Conservation (phyloP, 163 green algal genomes). For the Scenedesmus sp. region DNA sequence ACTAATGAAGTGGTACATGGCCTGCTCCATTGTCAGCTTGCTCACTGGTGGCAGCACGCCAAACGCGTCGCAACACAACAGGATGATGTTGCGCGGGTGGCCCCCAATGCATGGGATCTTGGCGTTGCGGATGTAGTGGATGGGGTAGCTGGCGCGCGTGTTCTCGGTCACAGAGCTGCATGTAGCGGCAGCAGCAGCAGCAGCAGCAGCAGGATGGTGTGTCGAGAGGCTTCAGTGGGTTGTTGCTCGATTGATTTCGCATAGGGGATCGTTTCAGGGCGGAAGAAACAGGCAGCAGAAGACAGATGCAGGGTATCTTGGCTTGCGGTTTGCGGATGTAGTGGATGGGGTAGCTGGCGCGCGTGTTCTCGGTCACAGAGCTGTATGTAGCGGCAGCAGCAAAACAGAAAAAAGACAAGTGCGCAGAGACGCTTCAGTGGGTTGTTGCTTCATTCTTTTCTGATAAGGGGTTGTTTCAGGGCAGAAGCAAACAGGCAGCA, state of each 20-base stretch:
- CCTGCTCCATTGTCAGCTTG: constrained; percentile 92
- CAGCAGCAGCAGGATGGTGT: too few species aligned
- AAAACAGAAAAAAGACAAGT: not conserved
- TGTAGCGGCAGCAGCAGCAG: constrained; percentile 56
- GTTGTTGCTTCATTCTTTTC: too few species aligned
- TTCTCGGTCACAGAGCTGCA: constrained; percentile 92
- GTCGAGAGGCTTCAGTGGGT: too few species aligned
- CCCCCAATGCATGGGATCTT: constrained; percentile 89
- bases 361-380: constrained; percentile 94
- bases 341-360: constrained; percentile 95
- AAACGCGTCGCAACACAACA: constrained; percentile 82
- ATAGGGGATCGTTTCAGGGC: not conserved
- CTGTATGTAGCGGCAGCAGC: constrained; percentile 83
- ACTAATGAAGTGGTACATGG: constrained; percentile 98
- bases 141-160: constrained; percentile 95
- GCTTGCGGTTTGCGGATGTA: constrained; percentile 89
- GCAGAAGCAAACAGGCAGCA: too few species aligned
- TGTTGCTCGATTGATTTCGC: too few species aligned
- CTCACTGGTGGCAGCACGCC: constrained; percentile 91
- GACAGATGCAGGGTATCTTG: constrained; percentile 82
- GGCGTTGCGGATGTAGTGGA: constrained; percentile 95
- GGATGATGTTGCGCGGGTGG: constrained; percentile 95
- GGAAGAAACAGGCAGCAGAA: too few species aligned
- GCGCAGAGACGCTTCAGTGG: too few species aligned
- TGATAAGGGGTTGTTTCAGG: not conserved